Percentiles rank a stretch among this genome's conserved stretches.
These are phyloP conservation scores for Chlamydomonas sp. DNA, from an alignment of 139 green algal genomes.

Conservation along the genomic window DNA sequence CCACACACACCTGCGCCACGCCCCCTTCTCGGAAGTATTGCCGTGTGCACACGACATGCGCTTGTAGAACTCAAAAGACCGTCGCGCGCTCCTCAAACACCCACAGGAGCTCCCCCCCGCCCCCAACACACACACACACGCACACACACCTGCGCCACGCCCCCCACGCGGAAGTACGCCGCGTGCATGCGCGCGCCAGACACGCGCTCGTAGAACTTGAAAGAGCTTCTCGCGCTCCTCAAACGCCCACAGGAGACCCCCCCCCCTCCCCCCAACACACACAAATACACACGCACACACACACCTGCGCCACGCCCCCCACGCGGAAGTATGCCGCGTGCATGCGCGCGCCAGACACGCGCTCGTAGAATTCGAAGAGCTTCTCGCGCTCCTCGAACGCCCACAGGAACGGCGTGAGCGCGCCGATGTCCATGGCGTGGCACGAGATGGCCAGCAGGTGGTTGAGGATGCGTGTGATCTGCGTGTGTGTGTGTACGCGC, in stretches of 20 bases:
- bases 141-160: constrained; percentile 51
- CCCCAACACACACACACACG: too few relatives aligned
- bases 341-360: constrained; percentile 68
- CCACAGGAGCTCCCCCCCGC: too few relatives aligned
- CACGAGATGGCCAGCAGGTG: constrained; percentile 66
- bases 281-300: too few relatives aligned
- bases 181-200: constrained; percentile 73
- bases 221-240: constrained; percentile 82
- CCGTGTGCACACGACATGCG: too few relatives aligned
- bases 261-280: too few relatives aligned
- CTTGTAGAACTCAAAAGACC: constrained; percentile 80
- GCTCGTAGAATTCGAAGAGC: constrained; percentile 82
- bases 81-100: constrained; percentile 81
- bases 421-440: constrained; percentile 66
- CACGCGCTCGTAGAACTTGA: constrained; percentile 78
- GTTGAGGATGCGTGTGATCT: constrained; percentile 81
- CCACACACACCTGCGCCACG: too few relatives aligned
- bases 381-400: constrained; percentile 84
- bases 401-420: constrained; percentile 79
- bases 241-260: constrained; percentile 80
- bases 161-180: constrained; percentile 67
- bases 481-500: too few relatives aligned
- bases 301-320: constrained; percentile 49
- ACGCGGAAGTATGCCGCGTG: constrained; percentile 75
- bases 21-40: too few relatives aligned